Evolutionary conservation across 1,284 basidiomycete genomes (phyloP).

Genomic region (Microbotryomycetes sp.): DNA sequence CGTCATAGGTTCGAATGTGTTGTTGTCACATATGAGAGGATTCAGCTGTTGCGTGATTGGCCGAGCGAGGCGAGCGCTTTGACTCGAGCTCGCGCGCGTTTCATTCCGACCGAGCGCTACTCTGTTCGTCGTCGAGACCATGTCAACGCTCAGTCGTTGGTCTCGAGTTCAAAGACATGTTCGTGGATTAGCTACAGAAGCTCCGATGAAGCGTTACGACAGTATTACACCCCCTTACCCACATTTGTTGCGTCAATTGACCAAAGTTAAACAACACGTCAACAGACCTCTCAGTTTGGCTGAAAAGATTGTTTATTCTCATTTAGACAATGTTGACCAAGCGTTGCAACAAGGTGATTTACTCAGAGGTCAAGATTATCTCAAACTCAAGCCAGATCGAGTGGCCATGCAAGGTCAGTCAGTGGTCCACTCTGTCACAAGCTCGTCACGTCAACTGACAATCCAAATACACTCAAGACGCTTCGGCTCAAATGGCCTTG

Average conservation of each 20-base stretch:
- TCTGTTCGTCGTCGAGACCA: background rate
- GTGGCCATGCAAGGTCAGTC: constrained; percentile 81
- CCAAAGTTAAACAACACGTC: constrained; percentile 63
- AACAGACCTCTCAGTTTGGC: constrained; percentile 77
- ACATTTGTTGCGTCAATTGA: constrained; percentile 59
- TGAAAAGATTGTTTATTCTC: constrained; percentile 97
- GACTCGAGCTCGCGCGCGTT: background rate
- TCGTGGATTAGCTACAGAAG: constrained; percentile 19
- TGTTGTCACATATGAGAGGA: background rate
- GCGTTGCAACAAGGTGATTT: constrained; percentile 58
- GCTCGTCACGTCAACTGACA: background rate
- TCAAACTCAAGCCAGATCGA: constrained; percentile 83
- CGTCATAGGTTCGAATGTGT: background rate
- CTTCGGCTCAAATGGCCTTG: constrained; percentile 90
- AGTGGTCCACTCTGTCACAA: constrained; percentile 9
- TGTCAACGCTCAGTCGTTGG: background rate
- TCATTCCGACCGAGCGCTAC: background rate
- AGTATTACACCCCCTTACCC: constrained; percentile 66
- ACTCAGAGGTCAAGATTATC: constrained; percentile 79
- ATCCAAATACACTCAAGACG: constrained; percentile 51
- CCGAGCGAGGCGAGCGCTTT: too few species aligned
- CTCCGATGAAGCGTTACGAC: constrained; percentile 24
- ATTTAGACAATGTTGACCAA: constrained; percentile 70
- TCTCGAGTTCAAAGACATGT: background rate
- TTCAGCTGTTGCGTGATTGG: background rate